phyloP scores from a whole-genome alignment of 2,329 filamentous ascomycete genomes.

The Cladosporium sp. region DNA sequence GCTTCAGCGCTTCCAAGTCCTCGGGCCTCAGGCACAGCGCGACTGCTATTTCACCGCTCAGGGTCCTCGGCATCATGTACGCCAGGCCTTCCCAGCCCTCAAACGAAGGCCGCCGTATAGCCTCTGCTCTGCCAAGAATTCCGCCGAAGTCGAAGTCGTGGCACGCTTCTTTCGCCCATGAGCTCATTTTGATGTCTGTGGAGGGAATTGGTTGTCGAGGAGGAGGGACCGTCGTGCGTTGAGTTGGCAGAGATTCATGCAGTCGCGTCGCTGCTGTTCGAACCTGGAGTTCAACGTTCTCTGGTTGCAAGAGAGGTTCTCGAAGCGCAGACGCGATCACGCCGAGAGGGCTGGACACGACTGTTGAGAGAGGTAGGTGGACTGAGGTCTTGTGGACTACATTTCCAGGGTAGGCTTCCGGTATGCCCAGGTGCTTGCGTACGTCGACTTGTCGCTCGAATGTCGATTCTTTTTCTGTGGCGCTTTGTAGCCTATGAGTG shows the following conservation, averaged over 20 bases:
- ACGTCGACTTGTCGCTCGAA: slow-evolving; percentile 11
- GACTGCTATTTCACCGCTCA: slow-evolving; percentile 11
- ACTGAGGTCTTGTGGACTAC: neutral
- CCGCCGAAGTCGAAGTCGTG: slow-evolving; percentile 9
- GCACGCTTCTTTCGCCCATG: slow-evolving; percentile 13
- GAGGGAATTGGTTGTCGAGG: neutral
- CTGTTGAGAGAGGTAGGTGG: neutral
- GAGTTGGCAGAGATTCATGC: neutral
- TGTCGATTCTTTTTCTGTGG: neutral
- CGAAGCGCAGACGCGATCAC: slow-evolving; percentile 1
- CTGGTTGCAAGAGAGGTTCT: neutral
- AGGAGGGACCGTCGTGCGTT: neutral
- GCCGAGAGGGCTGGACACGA: neutral
- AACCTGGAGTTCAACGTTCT: neutral
- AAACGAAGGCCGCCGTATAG: slow-evolving; percentile 12
- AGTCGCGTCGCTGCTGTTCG: neutral
- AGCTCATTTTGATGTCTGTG: slow-evolving; percentile 10
- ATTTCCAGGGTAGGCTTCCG: slow-evolving; percentile 5
- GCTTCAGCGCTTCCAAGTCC: slow-evolving; percentile 9
- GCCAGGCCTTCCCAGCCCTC: slow-evolving; percentile 12
- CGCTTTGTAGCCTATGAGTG: neutral
- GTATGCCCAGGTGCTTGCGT: slow-evolving; percentile 2
- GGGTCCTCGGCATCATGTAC: slow-evolving; percentile 13
- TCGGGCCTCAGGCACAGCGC: slow-evolving; percentile 12
- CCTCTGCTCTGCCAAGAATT: slow-evolving; percentile 13